Evolutionary conservation across 768 basidiomycete genomes (phyloP).

Genomic region (Stropharia rugosoannulata): DNA sequence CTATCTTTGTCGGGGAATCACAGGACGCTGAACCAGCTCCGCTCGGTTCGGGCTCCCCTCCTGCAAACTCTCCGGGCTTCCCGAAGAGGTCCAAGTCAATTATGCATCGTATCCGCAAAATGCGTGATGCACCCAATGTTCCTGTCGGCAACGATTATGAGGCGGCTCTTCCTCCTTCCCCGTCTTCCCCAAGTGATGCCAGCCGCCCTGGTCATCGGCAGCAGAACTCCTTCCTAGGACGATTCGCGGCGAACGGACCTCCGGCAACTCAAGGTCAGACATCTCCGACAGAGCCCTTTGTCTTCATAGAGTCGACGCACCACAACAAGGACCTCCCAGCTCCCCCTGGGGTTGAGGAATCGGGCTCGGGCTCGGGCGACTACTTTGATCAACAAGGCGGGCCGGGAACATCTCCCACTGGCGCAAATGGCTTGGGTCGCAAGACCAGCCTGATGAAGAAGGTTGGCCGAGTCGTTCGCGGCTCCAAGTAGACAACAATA

Average conservation of each 20-base stretch:
- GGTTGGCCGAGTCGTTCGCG: constrained; percentile 70
- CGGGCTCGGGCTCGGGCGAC: constrained; percentile 33
- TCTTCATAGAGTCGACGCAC: constrained; percentile 57
- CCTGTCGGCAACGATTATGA: constrained; percentile 55
- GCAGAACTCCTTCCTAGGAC: constrained; percentile 77
- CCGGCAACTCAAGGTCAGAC: constrained; percentile 16
- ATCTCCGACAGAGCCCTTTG: constrained; percentile 54
- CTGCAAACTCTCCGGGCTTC: constrained; percentile 40
- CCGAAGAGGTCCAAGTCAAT: constrained; percentile 79
- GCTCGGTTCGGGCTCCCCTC: constrained; percentile 33
- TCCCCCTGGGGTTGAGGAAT: constrained; percentile 26
- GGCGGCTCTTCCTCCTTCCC: constrained; percentile 46
- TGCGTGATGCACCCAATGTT: constrained; percentile 84
- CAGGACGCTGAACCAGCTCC: constrained; percentile 34
- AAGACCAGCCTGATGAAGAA: constrained; percentile 82
- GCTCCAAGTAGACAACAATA: constrained; percentile 34
- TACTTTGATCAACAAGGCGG: constrained; percentile 48
- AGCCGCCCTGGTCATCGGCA: constrained; percentile 66
- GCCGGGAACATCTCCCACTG: constrained; percentile 30
- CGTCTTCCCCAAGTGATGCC: constrained; percentile 36
- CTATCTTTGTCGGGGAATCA: constrained; percentile 70
- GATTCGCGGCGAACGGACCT: constrained; percentile 47
- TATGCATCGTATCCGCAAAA: constrained; percentile 86
- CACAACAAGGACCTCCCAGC: constrained; percentile 57
- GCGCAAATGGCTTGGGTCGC: constrained; percentile 47